phyloP scores from a whole-genome alignment of 305 asterid genomes.

The Fraxinus sp. region DNA sequence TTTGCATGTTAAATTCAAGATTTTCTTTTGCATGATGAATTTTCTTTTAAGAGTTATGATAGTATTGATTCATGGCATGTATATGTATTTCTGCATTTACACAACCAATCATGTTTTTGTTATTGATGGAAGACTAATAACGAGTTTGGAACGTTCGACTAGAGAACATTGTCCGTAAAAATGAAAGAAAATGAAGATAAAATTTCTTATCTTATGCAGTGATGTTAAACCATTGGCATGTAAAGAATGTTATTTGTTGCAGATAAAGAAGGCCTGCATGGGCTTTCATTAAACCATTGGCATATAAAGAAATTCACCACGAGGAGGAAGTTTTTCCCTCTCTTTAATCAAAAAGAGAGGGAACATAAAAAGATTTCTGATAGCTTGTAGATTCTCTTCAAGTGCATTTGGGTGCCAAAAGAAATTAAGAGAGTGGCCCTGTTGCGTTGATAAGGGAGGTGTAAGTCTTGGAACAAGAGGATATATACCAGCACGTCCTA shows the following conservation, averaged over 20 bases:
- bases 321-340: conserved; percentile 41
- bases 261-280: conserved; percentile 19
- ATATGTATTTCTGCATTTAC: background rate
- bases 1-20: background rate
- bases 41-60: background rate
- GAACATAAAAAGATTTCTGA: conserved; percentile 33
- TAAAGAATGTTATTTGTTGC: conserved; percentile 22
- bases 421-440: background rate
- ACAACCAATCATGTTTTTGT: background rate
- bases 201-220: background rate
- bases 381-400: conserved; percentile 42
- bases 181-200: background rate
- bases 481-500: background rate
- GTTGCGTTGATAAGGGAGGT: background rate
- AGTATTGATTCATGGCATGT: background rate
- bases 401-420: conserved; percentile 39
- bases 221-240: background rate
- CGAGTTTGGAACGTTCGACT: background rate
- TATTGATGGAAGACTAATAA: background rate
- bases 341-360: conserved; percentile 56
- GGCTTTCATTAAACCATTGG: conserved; percentile 14
- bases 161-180: background rate
- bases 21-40: background rate
- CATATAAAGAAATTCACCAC: conserved; percentile 5
- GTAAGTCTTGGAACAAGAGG: background rate